These are phyloP conservation scores for Croton setiger DNA, from an alignment of 441 rosid genomes.

Conservation along the genomic window DNA sequence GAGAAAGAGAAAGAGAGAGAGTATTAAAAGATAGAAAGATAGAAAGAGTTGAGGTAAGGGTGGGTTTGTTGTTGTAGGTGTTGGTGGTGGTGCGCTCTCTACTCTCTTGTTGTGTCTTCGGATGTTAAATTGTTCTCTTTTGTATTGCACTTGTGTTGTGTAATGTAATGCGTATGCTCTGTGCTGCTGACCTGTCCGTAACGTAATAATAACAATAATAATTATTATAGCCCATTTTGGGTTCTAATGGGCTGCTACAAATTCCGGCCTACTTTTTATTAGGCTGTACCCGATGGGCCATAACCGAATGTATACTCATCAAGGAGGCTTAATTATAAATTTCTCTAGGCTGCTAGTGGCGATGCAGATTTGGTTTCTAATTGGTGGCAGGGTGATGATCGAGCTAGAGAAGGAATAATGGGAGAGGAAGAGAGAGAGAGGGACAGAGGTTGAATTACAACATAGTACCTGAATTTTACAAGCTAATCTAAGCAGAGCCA, in stretches of 20 bases:
- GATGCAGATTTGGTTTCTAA: too few relatives aligned
- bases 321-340: too few relatives aligned
- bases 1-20: neutral
- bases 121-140: neutral
- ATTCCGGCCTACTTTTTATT: too few relatives aligned
- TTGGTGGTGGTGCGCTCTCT: neutral
- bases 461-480: too few relatives aligned
- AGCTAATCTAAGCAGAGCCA: too few relatives aligned
- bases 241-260: neutral
- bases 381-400: too few relatives aligned
- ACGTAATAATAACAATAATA: neutral
- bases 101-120: too few relatives aligned
- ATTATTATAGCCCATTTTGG: neutral
- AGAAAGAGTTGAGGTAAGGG: neutral
- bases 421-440: too few relatives aligned
- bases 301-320: neutral
- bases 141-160: neutral
- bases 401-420: too few relatives aligned
- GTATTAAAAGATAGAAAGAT: neutral
- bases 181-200: neutral
- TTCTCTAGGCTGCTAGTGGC: too few relatives aligned
- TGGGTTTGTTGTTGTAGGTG: neutral
- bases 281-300: neutral
- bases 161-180: too few relatives aligned
- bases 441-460: too few relatives aligned